Conservation (phyloP, 345 rosid species). For the Gossypium turneri region DNA sequence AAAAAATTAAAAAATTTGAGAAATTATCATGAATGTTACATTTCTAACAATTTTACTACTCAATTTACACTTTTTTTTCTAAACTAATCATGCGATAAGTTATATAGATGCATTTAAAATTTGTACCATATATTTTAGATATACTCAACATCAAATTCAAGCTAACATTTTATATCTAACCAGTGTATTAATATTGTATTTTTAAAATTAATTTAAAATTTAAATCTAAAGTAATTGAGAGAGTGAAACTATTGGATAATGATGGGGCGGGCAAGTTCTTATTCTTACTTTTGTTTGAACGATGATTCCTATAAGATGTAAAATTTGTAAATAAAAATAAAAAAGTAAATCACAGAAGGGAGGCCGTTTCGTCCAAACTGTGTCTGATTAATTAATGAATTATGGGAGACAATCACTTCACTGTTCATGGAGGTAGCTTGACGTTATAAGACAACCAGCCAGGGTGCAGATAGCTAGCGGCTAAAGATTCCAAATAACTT, state of each 20-base stretch:
- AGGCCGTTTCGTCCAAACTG: background rate
- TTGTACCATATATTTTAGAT: too few species aligned
- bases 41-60: too few species aligned
- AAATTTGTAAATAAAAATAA: background rate
- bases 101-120: too few species aligned
- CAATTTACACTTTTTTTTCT: too few species aligned
- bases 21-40: too few species aligned
- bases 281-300: background rate
- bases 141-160: too few species aligned
- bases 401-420: background rate
- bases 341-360: background rate
- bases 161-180: too few species aligned
- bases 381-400: background rate
- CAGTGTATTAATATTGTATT: too few species aligned
- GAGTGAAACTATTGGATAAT: background rate
- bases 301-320: background rate
- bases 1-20: too few species aligned
- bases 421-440: conserved; percentile 8
- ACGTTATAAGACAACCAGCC: background rate
- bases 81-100: too few species aligned
- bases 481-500: background rate
- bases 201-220: too few species aligned
- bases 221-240: background rate
- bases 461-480: background rate
- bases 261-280: background rate